Evolutionary conservation across 441 rosid genomes (phyloP).

Genomic region (Codiaeum variegatum): DNA sequence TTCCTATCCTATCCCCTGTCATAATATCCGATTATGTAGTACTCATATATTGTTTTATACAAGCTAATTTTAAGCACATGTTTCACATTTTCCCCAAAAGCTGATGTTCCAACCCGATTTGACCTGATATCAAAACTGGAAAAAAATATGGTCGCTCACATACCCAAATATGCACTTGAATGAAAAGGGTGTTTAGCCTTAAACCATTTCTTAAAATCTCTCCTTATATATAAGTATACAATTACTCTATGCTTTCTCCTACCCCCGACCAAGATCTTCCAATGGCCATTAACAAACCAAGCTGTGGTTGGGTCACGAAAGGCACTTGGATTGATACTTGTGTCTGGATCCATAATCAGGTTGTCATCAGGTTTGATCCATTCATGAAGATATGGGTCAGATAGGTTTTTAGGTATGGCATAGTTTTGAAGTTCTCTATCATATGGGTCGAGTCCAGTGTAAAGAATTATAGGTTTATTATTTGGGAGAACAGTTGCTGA

Average conservation of each 20-base stretch:
- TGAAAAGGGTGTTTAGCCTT: conserved; percentile 68
- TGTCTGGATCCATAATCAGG: conserved; percentile 47
- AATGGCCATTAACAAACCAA: conserved; percentile 55
- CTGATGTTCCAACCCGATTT: conserved; percentile 51
- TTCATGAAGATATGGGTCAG: conserved; percentile 71
- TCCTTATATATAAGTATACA: conserved; percentile 55
- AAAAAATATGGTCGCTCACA: conserved; percentile 91
- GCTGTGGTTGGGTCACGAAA: conserved; percentile 94
- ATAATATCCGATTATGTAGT: conserved; percentile 68
- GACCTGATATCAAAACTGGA: conserved; percentile 42
- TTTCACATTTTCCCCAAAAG: conserved; percentile 30
- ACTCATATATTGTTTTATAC: conserved; percentile 66
- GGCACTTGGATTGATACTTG: conserved; percentile 48
- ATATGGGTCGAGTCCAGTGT: conserved; percentile 59
- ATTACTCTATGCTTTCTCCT: conserved; percentile 48
- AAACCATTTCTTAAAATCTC: conserved; percentile 60
- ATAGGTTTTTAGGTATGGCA: conserved; percentile 52
- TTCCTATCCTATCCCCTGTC: conserved; percentile 39
- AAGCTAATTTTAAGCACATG: conserved; percentile 72
- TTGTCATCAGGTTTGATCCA: conserved; percentile 83
- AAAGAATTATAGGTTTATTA: conserved; percentile 53
- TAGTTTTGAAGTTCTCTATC: conserved; percentile 59
- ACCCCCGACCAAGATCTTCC: conserved; percentile 63
- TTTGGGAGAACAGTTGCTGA: conserved; percentile 64
- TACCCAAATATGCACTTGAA: conserved; percentile 41